A percentile compares a stretch with the other conserved stretches of the same genome.
Conservation (phyloP, 2,329 filamentous ascomycete genomes). For the Aspergillus novofumigatus region DNA sequence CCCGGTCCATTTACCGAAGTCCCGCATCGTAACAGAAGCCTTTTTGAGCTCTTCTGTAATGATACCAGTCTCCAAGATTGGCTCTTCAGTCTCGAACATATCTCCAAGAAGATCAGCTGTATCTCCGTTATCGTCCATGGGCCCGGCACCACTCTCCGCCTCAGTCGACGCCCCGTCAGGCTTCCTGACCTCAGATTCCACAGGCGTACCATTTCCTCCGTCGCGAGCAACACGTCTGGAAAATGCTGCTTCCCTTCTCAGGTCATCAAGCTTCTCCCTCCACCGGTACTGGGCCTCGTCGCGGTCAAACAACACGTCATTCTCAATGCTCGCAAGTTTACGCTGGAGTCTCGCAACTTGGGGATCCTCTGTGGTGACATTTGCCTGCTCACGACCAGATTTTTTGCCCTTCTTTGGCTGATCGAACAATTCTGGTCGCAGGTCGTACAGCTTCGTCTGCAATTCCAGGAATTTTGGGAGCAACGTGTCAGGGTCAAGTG, state of each 20-base stretch:
- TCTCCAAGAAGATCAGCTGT: slow-evolving; percentile 49
- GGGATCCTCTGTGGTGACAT: slow-evolving; percentile 26
- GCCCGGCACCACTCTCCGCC: slow-evolving; percentile 11
- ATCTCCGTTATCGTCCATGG: slow-evolving; percentile 33
- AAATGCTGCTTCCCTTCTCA: slow-evolving; percentile 58
- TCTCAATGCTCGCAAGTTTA: slow-evolving; percentile 73
- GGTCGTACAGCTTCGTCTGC: slow-evolving; percentile 63
- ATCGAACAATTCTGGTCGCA: slow-evolving; percentile 53
- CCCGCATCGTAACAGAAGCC: slow-evolving; percentile 56
- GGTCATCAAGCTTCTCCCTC: slow-evolving; percentile 54
- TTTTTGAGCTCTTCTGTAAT: slow-evolving; percentile 28
- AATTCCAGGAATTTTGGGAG: slow-evolving; percentile 73
- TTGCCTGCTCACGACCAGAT: slow-evolving; percentile 22
- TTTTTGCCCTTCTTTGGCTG: slow-evolving; percentile 40
- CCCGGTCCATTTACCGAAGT: slow-evolving; percentile 81
- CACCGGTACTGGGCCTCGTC: slow-evolving; percentile 62
- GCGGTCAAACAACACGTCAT: slow-evolving; percentile 70
- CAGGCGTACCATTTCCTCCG: slow-evolving; percentile 18
- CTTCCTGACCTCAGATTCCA: slow-evolving; percentile 51
- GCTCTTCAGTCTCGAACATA: slow-evolving; percentile 50
- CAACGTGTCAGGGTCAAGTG: slow-evolving; percentile 71
- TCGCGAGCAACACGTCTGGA: slow-evolving; percentile 22
- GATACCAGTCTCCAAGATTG: slow-evolving; percentile 40
- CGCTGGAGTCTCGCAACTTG: slow-evolving; percentile 63
- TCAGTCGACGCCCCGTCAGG: slow-evolving; percentile 16